phyloP scores from a whole-genome alignment of 2,329 filamentous ascomycete genomes.

The Dissoconium aciculare region DNA sequence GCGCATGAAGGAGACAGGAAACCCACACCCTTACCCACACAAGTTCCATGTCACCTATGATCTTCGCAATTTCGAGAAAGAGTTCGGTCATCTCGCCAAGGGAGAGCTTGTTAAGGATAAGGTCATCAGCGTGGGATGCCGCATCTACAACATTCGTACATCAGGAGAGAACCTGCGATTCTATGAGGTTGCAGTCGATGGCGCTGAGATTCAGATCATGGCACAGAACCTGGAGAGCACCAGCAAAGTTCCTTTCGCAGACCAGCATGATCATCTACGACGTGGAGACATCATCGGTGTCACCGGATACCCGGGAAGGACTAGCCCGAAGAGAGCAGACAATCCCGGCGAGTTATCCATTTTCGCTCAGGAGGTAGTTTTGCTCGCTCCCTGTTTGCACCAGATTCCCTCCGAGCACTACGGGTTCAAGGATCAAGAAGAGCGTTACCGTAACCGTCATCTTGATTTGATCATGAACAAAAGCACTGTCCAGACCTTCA shows the following conservation, averaged over 20 bases:
- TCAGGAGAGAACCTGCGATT: slow-evolving; percentile 77
- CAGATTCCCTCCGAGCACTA: slow-evolving; percentile 81
- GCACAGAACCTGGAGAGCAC: slow-evolving; percentile 70
- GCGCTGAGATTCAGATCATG: slow-evolving; percentile 75
- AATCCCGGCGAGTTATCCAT: slow-evolving; percentile 71
- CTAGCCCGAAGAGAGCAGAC: slow-evolving; percentile 68
- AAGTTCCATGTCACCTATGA: slow-evolving; percentile 80
- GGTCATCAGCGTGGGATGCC: slow-evolving; percentile 61
- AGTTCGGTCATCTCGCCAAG: slow-evolving; percentile 71
- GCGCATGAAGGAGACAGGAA: slow-evolving; percentile 56
- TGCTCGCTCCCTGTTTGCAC: slow-evolving; percentile 83
- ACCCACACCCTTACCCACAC: slow-evolving; percentile 83
- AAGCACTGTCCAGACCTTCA: slow-evolving; percentile 64
- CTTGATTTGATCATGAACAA: slow-evolving; percentile 97
- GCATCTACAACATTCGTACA: slow-evolving; percentile 77
- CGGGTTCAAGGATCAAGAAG: slow-evolving; percentile 90
- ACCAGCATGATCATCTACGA: slow-evolving; percentile 78
- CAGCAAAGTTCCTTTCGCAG: slow-evolving; percentile 57
- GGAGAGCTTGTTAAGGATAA: slow-evolving; percentile 68
- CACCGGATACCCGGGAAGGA: slow-evolving; percentile 69
- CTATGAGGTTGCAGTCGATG: slow-evolving; percentile 70
- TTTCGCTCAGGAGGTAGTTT: slow-evolving; percentile 71
- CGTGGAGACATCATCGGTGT: slow-evolving; percentile 89
- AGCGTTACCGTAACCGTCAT: slow-evolving; percentile 82
- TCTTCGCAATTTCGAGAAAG: slow-evolving; percentile 60